These are phyloP conservation scores for Sclerotinia spermophila DNA, from an alignment of 2,329 filamentous ascomycete genomes.

Conservation along the genomic window DNA sequence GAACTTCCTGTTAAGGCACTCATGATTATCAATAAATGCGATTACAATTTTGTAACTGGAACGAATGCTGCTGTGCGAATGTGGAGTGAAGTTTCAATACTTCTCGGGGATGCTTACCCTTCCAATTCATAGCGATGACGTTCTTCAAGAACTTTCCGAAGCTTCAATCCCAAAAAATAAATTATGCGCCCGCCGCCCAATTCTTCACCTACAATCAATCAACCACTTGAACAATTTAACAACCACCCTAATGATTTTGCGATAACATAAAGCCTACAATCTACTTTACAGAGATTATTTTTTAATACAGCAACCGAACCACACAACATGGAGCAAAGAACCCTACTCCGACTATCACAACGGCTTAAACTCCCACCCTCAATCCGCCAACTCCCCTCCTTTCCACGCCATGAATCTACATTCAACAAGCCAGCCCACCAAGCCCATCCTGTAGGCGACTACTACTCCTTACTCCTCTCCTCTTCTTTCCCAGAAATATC, in stretches of 20 bases:
- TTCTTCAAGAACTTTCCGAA: constrained; percentile 12
- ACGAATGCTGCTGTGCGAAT: background rate
- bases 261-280: constrained; percentile 21
- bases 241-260: constrained; percentile 26
- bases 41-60: background rate
- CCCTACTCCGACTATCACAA: constrained; percentile 28
- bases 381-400: constrained; percentile 21
- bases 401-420: constrained; percentile 13
- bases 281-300: background rate
- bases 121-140: constrained; percentile 14
- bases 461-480: constrained; percentile 56
- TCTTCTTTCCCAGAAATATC: constrained; percentile 38
- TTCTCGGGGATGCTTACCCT: constrained; percentile 5
- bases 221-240: background rate
- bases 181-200: background rate
- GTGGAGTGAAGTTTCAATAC: background rate
- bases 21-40: background rate
- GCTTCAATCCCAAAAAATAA: constrained; percentile 8
- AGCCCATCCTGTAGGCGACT: constrained; percentile 51
- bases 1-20: background rate
- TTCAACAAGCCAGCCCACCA: constrained; percentile 27
- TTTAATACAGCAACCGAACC: background rate
- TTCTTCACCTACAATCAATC: background rate
- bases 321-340: constrained; percentile 31
- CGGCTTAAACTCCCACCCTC: constrained; percentile 24